phyloP scores from a whole-genome alignment of 1,284 basidiomycete genomes.

The Ceratobasidium sp. region DNA sequence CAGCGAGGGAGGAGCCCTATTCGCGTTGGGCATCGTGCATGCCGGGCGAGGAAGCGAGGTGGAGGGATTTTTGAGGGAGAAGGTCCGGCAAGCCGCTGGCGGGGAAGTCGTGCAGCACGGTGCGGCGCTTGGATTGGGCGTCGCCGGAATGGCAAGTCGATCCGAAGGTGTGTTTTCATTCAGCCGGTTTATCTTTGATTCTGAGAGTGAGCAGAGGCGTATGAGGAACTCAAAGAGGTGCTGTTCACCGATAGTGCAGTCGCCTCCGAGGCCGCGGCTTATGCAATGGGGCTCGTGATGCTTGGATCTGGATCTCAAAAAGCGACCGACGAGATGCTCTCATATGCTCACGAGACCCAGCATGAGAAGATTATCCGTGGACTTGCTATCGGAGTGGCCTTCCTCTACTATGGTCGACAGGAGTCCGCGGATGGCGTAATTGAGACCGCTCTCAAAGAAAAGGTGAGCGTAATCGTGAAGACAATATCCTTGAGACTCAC shows the following conservation, averaged over 20 bases:
- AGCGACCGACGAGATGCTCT: constrained; percentile 88
- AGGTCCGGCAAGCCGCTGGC: constrained; percentile 71
- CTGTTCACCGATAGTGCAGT: constrained; percentile 93
- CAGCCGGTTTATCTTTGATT: background rate
- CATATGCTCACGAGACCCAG: constrained; percentile 93
- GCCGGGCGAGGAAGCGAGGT: constrained; percentile 73
- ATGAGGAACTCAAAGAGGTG: constrained; percentile 86
- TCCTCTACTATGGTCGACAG: constrained; percentile 89
- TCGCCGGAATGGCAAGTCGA: constrained; percentile 90
- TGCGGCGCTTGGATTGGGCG: constrained; percentile 90
- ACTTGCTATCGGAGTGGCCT: constrained; percentile 87
- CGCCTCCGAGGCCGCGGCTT: constrained; percentile 91
- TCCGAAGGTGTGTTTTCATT: constrained; percentile 59
- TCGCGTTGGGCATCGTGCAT: constrained; percentile 93
- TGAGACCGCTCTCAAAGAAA: constrained; percentile 78
- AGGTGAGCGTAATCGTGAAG: constrained; percentile 62
- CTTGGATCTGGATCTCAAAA: constrained; percentile 83
- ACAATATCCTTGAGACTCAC: background rate
- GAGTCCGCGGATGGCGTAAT: constrained; percentile 86
- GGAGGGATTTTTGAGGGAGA: constrained; percentile 75
- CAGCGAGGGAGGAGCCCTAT: constrained; percentile 92
- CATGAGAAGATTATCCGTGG: constrained; percentile 98
- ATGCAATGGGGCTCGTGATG: constrained; percentile 97
- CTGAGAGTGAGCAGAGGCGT: constrained; percentile 68
- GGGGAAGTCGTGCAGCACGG: constrained; percentile 91